Conservation (phyloP, 139 green algal species). For the Chlorella sp. region DNA sequence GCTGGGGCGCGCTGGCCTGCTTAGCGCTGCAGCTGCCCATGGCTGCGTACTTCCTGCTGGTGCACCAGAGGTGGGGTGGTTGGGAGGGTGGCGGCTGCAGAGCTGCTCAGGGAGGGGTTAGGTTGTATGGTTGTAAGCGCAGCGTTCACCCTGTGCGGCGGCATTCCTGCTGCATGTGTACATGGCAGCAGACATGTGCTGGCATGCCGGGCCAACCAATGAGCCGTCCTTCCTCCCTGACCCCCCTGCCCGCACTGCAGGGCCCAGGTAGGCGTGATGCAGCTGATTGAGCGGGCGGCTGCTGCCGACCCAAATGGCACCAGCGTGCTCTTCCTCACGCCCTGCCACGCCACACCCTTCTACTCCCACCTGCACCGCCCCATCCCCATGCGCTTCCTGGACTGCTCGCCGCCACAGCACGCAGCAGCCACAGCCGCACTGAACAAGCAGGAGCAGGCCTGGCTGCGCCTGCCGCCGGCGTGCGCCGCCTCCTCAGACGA, state of each 20-base stretch:
- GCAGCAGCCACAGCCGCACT: background rate
- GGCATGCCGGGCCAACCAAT: no score
- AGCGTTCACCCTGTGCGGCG: no score
- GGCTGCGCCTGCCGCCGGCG: slow-evolving; percentile 12
- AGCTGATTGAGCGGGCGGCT: background rate
- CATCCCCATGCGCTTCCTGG: slow-evolving; percentile 62
- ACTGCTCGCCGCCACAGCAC: slow-evolving; percentile 59
- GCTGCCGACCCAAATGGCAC: background rate
- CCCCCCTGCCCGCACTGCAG: slow-evolving; percentile 20
- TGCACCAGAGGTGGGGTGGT: slow-evolving; percentile 48
- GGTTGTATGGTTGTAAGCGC: no score
- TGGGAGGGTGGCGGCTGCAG: background rate
- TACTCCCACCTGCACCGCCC: slow-evolving; percentile 54
- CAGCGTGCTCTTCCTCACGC: slow-evolving; percentile 63
- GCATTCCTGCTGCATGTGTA: no score
- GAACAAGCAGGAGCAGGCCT: background rate
- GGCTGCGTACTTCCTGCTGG: slow-evolving; percentile 49
- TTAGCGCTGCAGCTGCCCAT: slow-evolving; percentile 45
- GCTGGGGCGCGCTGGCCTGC: slow-evolving; percentile 1
- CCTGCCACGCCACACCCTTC: slow-evolving; percentile 64
- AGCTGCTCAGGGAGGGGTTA: no score
- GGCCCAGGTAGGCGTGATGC: slow-evolving; percentile 41
- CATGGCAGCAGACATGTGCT: no score
- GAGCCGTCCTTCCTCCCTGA: background rate
- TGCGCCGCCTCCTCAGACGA: slow-evolving; percentile 18